Percentiles rank a stretch among this genome's conserved stretches.
Conservation (phyloP, 306 rosid species). For the Macrotyloma uniflorum region DNA sequence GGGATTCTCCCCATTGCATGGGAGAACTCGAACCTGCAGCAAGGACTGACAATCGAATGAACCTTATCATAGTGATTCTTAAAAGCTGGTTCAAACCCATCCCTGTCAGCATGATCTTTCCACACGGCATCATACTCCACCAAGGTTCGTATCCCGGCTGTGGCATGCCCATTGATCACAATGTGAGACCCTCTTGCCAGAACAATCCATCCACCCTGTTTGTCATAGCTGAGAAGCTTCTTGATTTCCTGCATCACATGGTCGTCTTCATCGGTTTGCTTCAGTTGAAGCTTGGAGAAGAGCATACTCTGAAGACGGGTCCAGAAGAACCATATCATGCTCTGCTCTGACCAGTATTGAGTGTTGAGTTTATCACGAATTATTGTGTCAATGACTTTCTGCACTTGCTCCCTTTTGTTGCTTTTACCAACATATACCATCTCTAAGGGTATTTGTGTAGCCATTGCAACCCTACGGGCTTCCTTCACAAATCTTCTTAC, state of each 20-base stretch:
- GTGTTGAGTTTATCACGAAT: conserved; percentile 47
- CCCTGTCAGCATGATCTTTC: conserved; percentile 41
- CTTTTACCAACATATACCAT: conserved; percentile 67
- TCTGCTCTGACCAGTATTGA: conserved; percentile 50
- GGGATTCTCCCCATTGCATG: conserved; percentile 50
- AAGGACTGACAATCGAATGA: conserved; percentile 41
- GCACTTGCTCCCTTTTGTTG: conserved; percentile 55
- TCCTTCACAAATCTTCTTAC: conserved; percentile 51
- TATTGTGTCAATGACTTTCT: conserved; percentile 39
- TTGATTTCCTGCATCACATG: conserved; percentile 56
- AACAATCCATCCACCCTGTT: conserved; percentile 53
- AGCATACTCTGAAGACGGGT: conserved; percentile 68
- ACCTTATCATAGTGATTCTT: conserved; percentile 39
- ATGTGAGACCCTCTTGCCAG: conserved; percentile 51
- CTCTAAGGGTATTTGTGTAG: conserved; percentile 49
- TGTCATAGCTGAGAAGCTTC: conserved; percentile 61
- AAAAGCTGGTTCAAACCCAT: conserved; percentile 52
- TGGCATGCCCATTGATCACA: conserved; percentile 54
- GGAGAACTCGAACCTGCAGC: conserved; percentile 52
- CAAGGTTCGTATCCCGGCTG: conserved; percentile 40
- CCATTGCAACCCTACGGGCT: conserved; percentile 47
- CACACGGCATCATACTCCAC: conserved; percentile 49
- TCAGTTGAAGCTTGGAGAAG: conserved; percentile 61
- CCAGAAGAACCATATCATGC: conserved; percentile 77
- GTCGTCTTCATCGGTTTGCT: conserved; percentile 45